Conservation (phyloP, 2,329 filamentous ascomycete genomes). For the Alternaria sp. region DNA sequence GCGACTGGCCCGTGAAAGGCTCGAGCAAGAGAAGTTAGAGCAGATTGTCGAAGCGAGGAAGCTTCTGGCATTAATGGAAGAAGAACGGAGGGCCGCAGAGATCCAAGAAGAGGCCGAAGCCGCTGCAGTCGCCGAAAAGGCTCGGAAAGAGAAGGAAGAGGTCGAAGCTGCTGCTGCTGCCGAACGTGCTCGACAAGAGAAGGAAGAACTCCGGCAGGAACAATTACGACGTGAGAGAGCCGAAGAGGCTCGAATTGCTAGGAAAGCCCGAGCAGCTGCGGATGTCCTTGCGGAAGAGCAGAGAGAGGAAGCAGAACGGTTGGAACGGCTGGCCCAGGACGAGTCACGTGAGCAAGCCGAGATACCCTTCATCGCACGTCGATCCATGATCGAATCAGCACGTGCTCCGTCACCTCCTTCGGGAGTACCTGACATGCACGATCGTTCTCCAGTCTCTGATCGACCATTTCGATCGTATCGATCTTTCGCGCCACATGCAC, state of each 20-base stretch:
- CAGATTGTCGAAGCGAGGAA: constrained; percentile 10
- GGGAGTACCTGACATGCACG: constrained; percentile 6
- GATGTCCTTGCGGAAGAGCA: constrained; percentile 2
- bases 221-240: constrained; percentile 8
- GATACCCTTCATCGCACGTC: constrained; percentile 2
- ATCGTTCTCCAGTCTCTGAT: constrained; percentile 25
- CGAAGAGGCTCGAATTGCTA: constrained; percentile 8
- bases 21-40: constrained; percentile 14
- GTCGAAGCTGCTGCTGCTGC: constrained; percentile 1
- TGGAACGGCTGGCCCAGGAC: constrained; percentile 7
- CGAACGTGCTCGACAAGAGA: constrained; percentile 2
- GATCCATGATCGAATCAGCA: constrained; percentile 16
- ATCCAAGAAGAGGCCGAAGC: constrained; percentile 7
- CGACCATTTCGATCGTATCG: constrained; percentile 24
- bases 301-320: constrained; percentile 3
- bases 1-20: constrained; percentile 1
- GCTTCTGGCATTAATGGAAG: constrained; percentile 9
- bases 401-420: constrained; percentile 17
- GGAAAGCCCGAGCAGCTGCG: constrained; percentile 8
- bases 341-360: constrained; percentile 9
- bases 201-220: constrained; percentile 1
- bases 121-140: constrained; percentile 5
- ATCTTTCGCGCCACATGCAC: constrained; percentile 26
- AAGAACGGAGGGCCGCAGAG: constrained; percentile 7
- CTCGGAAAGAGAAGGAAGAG: constrained; percentile 7